Evolutionary conservation across 257 asterid genomes (phyloP).

Genomic region (Ehretia macrophylla): DNA sequence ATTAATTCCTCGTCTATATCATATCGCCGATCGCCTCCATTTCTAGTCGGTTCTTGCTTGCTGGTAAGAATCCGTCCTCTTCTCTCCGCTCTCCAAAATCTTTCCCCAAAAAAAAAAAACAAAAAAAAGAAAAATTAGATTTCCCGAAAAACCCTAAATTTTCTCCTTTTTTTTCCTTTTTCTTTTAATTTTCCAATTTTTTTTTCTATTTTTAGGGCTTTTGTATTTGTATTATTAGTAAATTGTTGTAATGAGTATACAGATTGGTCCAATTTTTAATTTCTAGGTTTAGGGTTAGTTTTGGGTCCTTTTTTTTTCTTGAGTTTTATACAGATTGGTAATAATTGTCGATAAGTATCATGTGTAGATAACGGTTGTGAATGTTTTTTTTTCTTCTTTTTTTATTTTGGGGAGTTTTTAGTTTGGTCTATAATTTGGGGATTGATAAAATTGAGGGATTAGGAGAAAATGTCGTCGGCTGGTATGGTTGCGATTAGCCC

Average conservation of each 20-base stretch:
- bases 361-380: constrained; percentile 14
- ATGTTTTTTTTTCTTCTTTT: neutral
- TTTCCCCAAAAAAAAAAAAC: neutral
- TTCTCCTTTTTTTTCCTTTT: neutral
- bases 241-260: neutral
- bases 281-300: constrained; percentile 29
- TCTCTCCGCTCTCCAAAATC: constrained; percentile 6
- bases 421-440: constrained; percentile 23
- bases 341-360: constrained; percentile 10
- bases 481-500: constrained; percentile 62
- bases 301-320: constrained; percentile 10
- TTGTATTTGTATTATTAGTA: neutral
- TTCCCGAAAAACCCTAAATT: constrained; percentile 10
- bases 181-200: too few relatives aligned
- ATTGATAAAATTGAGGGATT: constrained; percentile 19
- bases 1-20: constrained; percentile 21
- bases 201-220: too few relatives aligned
- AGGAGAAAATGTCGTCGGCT: constrained; percentile 63
- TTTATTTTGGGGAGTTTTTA: too few relatives aligned
- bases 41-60: constrained; percentile 38
- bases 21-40: constrained; percentile 29
- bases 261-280: constrained; percentile 2
- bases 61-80: constrained; percentile 27
- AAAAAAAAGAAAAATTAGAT: neutral
- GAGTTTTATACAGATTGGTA: constrained; percentile 23